Evolutionary conservation across 192 early-diverging fungal genomes (phyloP).

Genomic region (Neocallimastix lanati): DNA sequence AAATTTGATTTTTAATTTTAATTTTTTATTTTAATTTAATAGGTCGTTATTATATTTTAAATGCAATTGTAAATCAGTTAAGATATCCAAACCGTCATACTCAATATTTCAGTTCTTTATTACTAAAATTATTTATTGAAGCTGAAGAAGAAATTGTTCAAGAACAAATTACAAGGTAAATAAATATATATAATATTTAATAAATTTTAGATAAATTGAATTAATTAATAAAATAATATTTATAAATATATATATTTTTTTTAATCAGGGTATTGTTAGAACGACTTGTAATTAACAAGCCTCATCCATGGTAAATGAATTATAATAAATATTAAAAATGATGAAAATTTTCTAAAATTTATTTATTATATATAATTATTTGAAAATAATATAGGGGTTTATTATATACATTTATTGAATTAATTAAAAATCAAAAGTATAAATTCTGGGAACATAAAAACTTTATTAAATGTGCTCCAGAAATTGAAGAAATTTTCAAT

Average conservation of each 20-base stretch:
- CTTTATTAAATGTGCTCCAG: not conserved
- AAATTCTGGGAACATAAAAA: conserved; percentile 36
- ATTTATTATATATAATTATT: too few relatives aligned
- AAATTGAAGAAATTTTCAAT: not conserved
- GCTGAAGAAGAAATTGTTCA: conserved; percentile 58
- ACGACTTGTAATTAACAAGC: not conserved
- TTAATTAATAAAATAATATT: too few relatives aligned
- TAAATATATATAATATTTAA: too few relatives aligned
- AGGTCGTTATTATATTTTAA: conserved; percentile 74
- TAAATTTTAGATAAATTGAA: too few relatives aligned
- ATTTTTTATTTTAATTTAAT: conserved; percentile 1
- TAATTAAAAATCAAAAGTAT: conserved; percentile 77
- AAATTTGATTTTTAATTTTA: not conserved
- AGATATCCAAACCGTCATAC: conserved; percentile 95
- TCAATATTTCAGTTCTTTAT: conserved; percentile 72
- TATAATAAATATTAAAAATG: too few relatives aligned
- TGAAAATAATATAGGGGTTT: too few relatives aligned
- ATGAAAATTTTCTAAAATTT: too few relatives aligned
- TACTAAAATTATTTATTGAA: conserved; percentile 73
- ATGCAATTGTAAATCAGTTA: conserved; percentile 86
- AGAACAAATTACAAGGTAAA: conserved; percentile 64
- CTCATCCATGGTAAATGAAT: not conserved
- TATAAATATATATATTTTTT: too few relatives aligned
- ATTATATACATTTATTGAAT: conserved; percentile 90
- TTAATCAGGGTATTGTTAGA: not conserved